phyloP scores from a whole-genome alignment of 352 stramenopile species.

The Pythium monospermum region DNA sequence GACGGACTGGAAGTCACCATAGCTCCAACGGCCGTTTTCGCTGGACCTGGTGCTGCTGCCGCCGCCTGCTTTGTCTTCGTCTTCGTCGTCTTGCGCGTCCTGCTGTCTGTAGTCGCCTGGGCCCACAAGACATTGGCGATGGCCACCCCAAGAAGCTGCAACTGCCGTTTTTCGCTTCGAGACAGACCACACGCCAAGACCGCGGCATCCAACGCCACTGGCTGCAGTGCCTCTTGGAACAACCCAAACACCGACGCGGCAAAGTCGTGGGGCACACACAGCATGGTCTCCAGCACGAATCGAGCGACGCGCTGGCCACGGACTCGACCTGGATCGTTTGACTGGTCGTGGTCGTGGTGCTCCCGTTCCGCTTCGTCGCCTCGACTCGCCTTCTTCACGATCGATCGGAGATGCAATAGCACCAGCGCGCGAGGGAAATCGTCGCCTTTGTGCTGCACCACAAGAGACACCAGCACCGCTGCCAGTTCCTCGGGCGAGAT shows the following conservation, averaged over 20 bases:
- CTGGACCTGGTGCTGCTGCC: background rate
- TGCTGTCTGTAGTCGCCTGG: too few relatives aligned
- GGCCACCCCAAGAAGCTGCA: slow-evolving; percentile 13
- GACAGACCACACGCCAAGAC: background rate
- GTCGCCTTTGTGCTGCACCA: slow-evolving; percentile 43
- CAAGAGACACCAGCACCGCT: slow-evolving; percentile 55
- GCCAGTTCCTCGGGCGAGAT: slow-evolving; percentile 32
- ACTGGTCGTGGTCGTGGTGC: background rate
- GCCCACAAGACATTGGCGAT: background rate
- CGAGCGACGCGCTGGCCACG: background rate
- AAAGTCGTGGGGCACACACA: slow-evolving; percentile 50
- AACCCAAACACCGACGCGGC: slow-evolving; percentile 37
- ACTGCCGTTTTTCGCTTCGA: slow-evolving; percentile 1
- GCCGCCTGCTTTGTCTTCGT: background rate
- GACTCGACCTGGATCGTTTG: background rate
- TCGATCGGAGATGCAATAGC: slow-evolving; percentile 49
- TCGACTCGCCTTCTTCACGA: slow-evolving; percentile 24
- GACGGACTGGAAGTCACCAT: too few relatives aligned
- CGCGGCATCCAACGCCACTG: background rate
- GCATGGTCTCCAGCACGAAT: slow-evolving; percentile 52
- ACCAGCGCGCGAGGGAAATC: slow-evolving; percentile 69
- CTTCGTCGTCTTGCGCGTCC: too few relatives aligned
- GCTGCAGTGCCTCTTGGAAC: slow-evolving; percentile 18
- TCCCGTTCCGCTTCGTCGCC: background rate
- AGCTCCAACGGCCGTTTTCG: too few relatives aligned